A percentile compares a stretch with the other conserved stretches of the same genome.
phyloP scores from a whole-genome alignment of 2,329 filamentous ascomycete genomes.

The Colletotrichum paranaense region DNA sequence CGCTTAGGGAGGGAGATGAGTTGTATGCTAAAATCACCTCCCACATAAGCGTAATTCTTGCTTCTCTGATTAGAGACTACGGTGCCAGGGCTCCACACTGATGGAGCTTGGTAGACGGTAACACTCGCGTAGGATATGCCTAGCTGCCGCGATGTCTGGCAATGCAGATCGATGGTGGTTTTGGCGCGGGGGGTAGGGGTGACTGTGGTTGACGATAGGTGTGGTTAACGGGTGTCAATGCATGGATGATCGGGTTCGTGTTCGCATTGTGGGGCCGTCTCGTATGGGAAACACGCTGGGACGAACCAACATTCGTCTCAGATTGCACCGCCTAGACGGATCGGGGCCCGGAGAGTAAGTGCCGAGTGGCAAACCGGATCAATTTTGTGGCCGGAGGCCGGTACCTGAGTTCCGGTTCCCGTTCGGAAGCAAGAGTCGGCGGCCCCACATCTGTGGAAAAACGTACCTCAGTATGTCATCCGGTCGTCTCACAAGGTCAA shows the following conservation, averaged over 20 bases:
- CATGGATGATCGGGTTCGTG: slow-evolving; percentile 26
- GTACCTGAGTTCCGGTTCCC: background rate
- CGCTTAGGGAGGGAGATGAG: background rate
- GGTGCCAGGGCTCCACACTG: background rate
- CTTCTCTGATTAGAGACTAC: background rate
- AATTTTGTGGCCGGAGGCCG: background rate
- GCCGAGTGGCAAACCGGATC: background rate
- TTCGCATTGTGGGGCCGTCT: slow-evolving; percentile 22
- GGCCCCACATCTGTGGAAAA: background rate
- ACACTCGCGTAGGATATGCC: background rate
- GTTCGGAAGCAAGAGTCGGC: background rate
- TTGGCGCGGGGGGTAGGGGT: background rate
- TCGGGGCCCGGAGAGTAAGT: background rate
- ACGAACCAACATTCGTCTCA: slow-evolving; percentile 1
- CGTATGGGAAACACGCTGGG: background rate
- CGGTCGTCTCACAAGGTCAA: background rate
- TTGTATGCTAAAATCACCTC: background rate
- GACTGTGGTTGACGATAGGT: background rate
- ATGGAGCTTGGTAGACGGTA: background rate
- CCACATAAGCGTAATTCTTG: slow-evolving; percentile 18
- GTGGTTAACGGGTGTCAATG: background rate
- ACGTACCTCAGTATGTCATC: slow-evolving; percentile 6
- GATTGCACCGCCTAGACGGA: background rate
- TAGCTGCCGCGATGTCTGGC: background rate
- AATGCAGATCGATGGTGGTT: slow-evolving; percentile 24